Evolutionary conservation across 257 asterid genomes (phyloP).

Genomic region (Gynochthodes officinalis): DNA sequence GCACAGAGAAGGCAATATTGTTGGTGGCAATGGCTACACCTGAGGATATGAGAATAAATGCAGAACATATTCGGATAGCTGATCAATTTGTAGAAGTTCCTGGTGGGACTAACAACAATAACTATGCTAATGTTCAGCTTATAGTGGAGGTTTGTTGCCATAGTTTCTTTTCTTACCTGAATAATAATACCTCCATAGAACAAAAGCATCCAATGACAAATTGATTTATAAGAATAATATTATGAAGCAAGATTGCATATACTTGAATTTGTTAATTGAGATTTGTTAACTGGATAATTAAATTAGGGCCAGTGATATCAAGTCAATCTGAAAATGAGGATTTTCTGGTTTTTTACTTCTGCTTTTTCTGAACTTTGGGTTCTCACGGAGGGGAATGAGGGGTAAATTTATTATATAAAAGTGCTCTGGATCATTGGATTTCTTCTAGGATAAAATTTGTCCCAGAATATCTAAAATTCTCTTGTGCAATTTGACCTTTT

Average conservation of each 20-base stretch:
- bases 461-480: background rate
- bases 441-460: background rate
- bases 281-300: background rate
- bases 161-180: conserved; percentile 8
- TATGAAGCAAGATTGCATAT: background rate
- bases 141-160: conserved; percentile 79
- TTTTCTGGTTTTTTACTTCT: background rate
- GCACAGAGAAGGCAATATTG: conserved; percentile 90
- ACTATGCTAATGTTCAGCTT: conserved; percentile 98
- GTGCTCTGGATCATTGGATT: background rate
- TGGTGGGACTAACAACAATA: conserved; percentile 96
- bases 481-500: background rate
- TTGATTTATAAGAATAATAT: background rate
- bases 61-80: conserved; percentile 98
- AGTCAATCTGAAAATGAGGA: background rate
- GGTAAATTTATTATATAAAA: background rate
- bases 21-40: conserved; percentile 99
- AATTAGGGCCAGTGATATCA: background rate
- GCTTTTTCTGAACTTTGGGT: conserved; percentile 1
- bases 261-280: background rate
- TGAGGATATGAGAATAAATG: conserved; percentile 98
- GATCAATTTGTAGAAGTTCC: conserved; percentile 99
- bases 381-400: background rate
- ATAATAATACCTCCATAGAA: conserved; percentile 5
- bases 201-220: background rate